Evolutionary conservation across 768 basidiomycete species (phyloP).

Genomic region (Galerina sulciceps): DNA sequence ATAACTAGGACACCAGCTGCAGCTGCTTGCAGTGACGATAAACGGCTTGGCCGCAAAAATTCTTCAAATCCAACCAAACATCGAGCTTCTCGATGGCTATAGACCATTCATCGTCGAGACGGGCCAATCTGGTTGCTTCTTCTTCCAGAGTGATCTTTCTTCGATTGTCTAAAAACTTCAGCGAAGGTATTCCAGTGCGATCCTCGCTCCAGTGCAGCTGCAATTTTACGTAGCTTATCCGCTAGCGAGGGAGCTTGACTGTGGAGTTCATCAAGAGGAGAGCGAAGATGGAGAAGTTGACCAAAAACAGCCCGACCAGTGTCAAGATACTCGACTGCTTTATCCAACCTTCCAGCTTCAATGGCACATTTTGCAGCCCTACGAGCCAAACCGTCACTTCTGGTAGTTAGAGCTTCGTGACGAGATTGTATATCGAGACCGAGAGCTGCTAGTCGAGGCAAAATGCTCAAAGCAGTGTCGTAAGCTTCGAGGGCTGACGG

Average conservation of each 20-base stretch:
- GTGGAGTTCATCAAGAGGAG: slow-evolving; percentile 11
- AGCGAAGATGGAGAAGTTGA: slow-evolving; percentile 12
- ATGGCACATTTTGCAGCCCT: slow-evolving; percentile 15
- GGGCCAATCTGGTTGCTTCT: slow-evolving; percentile 4
- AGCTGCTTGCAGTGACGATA: slow-evolving; percentile 7
- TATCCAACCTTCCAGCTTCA: neutral
- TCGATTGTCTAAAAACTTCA: neutral
- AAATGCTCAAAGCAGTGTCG: slow-evolving; percentile 1
- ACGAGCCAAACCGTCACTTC: slow-evolving; percentile 13
- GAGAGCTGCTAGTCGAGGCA: slow-evolving; percentile 11
- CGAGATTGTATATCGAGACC: slow-evolving; percentile 9
- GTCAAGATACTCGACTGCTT: slow-evolving; percentile 16
- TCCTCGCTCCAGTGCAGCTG: slow-evolving; percentile 5
- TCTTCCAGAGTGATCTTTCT: slow-evolving; percentile 2
- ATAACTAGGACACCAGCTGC: slow-evolving; percentile 6
- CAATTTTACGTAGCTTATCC: neutral
- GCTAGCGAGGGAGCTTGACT: slow-evolving; percentile 5
- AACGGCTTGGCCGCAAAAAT: slow-evolving; percentile 6
- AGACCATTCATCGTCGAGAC: slow-evolving; percentile 10
- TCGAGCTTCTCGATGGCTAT: slow-evolving; percentile 2
- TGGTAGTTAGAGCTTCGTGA: neutral
- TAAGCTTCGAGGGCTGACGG: slow-evolving; percentile 9
- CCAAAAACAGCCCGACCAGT: slow-evolving; percentile 16
- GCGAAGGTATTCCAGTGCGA: neutral
- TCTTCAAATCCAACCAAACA: slow-evolving; percentile 8